These are phyloP conservation scores for Thelonectria rubi DNA, from an alignment of 2,329 filamentous ascomycete genomes.

Conservation along the genomic window DNA sequence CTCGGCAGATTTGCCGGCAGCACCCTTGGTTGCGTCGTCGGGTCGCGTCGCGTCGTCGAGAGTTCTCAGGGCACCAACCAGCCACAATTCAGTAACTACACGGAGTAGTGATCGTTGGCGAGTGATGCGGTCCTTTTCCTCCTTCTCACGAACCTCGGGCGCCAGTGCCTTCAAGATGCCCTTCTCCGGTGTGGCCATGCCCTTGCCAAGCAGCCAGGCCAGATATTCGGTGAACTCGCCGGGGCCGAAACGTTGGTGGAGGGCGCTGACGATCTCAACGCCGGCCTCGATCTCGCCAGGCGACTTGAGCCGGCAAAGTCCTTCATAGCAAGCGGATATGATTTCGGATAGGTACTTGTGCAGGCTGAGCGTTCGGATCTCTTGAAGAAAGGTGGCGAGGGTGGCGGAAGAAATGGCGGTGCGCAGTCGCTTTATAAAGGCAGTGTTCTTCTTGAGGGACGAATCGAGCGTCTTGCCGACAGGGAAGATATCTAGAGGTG, in stretches of 20 bases:
- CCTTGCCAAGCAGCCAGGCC: constrained; percentile 91
- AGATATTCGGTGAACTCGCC: constrained; percentile 90
- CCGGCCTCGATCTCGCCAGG: constrained; percentile 92
- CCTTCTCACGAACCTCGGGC: constrained; percentile 86
- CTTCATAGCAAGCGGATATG: constrained; percentile 94
- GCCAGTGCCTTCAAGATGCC: constrained; percentile 79
- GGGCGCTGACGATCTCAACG: constrained; percentile 91
- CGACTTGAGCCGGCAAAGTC: constrained; percentile 88
- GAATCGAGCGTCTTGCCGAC: constrained; percentile 87
- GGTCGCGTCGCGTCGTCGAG: constrained; percentile 72
- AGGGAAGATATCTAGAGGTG: constrained; percentile 73
- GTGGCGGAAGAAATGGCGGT: constrained; percentile 86
- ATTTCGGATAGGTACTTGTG: constrained; percentile 98
- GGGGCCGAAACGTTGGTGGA: constrained; percentile 94
- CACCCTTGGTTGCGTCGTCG: constrained; percentile 70
- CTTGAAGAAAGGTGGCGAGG: constrained; percentile 84
- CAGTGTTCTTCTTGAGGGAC: constrained; percentile 96
- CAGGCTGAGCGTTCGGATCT: constrained; percentile 88
- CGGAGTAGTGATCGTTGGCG: constrained; percentile 87
- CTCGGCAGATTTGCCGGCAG: constrained; percentile 69
- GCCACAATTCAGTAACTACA: constrained; percentile 95
- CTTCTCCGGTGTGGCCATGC: constrained; percentile 90
- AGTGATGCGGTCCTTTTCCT: constrained; percentile 91
- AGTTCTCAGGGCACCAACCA: constrained; percentile 87
- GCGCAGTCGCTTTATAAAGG: constrained; percentile 95